Base-by-base conservation (phyloP, 352 stramenopile species). In the Aphanomyces stellatus region DNA sequence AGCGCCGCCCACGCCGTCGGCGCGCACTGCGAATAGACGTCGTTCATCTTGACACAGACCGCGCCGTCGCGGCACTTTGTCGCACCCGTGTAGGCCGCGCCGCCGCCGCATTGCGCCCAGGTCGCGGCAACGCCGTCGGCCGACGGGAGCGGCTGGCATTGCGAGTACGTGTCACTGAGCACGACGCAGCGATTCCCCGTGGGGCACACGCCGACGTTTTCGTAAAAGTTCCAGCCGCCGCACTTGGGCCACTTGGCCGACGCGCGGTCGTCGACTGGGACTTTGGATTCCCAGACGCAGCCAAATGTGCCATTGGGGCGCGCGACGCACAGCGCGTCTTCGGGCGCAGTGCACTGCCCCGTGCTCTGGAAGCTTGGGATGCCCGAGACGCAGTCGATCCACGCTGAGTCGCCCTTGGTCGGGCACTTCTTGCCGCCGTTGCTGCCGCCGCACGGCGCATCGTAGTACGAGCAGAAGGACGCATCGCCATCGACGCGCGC, bases 11-110 rank as follows among this genome's bases (percentile, higher is more conserved):
- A n/a, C n/a, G n/a, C n/a, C n/a, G n/a, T 46, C 11, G 57, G 57
- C 25, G 56, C 37, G 57, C 57, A 65, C 28, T 65, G 57, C 57
- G 57, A 65, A 34, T 53, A 65, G 57, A 31, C 2, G 57, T 65
- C 35, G 43, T 65, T 65, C 10, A 27, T n/a, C 34, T 53, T 53
- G 15, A 34, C 1, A n/a, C 57, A 65, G 4, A 30, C 0, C 10
- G 59, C 57, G 13, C 27, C 37, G 11, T 11, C 27, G 40, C 59
- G 46, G 43, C 57, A 65, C 28, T 25, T 15, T 6, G 11, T 55
- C 28, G 25, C 30, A 24, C 17, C 30, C 17, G 57, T 8, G 19
- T 22, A 65, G 46, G 57, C 33, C 46, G 57, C n/a, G 43, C 57
- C 57, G 43, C 35, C 35, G n/a, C n/a, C n/a, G 43, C 57, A 65